Percentiles rank a stretch among this genome's conserved stretches.
phyloP scores from a whole-genome alignment of 176 grass and related monocot species.

The Bothriochloa decipiens region DNA sequence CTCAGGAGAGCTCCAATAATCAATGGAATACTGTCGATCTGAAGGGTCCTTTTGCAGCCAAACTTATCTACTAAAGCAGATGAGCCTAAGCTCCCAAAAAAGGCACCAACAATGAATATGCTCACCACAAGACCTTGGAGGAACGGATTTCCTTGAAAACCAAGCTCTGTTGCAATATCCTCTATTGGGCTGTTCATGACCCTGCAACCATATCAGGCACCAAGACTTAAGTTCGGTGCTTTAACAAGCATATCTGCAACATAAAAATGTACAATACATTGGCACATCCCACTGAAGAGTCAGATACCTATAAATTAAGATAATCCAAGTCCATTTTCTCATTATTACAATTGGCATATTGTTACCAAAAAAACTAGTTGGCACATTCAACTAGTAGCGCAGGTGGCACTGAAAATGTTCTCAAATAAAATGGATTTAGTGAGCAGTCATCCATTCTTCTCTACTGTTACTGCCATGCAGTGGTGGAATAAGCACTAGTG shows the following conservation, averaged over 20 bases:
- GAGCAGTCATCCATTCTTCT: neutral
- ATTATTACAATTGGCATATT: constrained; percentile 8
- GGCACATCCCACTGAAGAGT: neutral
- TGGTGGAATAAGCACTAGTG: constrained; percentile 12
- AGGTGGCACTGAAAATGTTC: neutral
- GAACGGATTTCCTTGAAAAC: constrained; percentile 91
- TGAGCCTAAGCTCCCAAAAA: constrained; percentile 81
- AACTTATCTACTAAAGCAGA: constrained; percentile 84
- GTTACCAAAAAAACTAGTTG: too few species aligned
- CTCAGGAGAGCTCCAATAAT: constrained; percentile 90
- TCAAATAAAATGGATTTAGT: constrained; percentile 7
- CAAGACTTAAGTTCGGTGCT: neutral
- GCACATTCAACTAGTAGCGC: constrained; percentile 3
- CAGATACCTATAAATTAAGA: neutral
- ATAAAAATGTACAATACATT: constrained; percentile 7
- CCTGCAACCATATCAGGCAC: constrained; percentile 56
- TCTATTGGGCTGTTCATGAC: constrained; percentile 99
- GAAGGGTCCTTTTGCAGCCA: constrained; percentile 90
- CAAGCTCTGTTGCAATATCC: constrained; percentile 86
- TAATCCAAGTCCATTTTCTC: neutral
- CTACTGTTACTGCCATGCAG: neutral
- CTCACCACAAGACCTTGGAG: constrained; percentile 96
- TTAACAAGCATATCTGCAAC: constrained; percentile 3
- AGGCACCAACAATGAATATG: constrained; percentile 96
- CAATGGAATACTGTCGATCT: constrained; percentile 81